Conservation (phyloP, 331 rosid species). For the Arachis monticola region DNA sequence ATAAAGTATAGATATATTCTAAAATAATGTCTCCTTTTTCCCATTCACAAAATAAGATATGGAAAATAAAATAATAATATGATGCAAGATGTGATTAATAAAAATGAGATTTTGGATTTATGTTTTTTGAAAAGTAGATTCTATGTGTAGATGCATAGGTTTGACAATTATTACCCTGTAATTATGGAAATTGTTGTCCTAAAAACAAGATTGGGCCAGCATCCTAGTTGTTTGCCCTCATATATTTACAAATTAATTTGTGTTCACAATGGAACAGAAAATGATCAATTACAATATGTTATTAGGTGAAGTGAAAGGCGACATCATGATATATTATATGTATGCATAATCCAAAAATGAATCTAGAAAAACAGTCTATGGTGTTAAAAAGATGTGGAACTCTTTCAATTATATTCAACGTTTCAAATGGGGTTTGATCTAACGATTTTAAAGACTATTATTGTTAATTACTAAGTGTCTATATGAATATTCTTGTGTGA, state of each 20-base stretch:
- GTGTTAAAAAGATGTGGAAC: no score
- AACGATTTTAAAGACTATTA: not conserved
- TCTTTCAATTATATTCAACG: not conserved
- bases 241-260: conserved; percentile 25
- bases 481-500: not conserved
- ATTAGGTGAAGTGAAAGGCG: conserved; percentile 41
- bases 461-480: conserved; percentile 4
- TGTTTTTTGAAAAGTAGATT: conserved; percentile 17
- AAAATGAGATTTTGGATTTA: not conserved
- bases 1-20: not conserved
- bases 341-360: conserved; percentile 26
- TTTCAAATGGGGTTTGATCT: conserved; percentile 26
- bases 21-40: not conserved
- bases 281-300: conserved; percentile 25
- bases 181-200: conserved; percentile 45
- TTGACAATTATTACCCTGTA: conserved; percentile 52
- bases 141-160: conserved; percentile 24
- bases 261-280: conserved; percentile 20
- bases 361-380: not conserved
- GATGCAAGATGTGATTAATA: not conserved
- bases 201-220: conserved; percentile 46
- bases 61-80: not conserved
- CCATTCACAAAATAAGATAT: not conserved
- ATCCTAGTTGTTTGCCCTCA: conserved; percentile 39
- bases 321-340: conserved; percentile 11